Percentiles rank a stretch among this genome's conserved stretches.
These are phyloP conservation scores for Hirsutella minnesotensis DNA, from an alignment of 2,329 filamentous ascomycete species.

Conservation along the genomic window DNA sequence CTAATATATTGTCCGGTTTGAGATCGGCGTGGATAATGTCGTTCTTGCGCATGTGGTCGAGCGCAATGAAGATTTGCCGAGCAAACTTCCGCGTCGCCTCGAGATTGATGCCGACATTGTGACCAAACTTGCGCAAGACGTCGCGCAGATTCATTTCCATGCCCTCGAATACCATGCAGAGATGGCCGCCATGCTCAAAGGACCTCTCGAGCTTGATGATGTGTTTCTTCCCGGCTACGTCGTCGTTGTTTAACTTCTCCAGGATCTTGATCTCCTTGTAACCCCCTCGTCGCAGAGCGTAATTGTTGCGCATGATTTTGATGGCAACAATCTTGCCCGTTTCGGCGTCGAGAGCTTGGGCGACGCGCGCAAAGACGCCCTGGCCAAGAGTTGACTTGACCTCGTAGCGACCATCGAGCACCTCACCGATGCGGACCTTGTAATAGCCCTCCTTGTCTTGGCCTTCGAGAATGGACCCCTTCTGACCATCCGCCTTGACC, in stretches of 20 bases:
- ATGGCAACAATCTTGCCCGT: conserved; percentile 75
- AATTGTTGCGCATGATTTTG: conserved; percentile 97
- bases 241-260: conserved; percentile 72
- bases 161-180: conserved; percentile 96
- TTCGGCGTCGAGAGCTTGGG: conserved; percentile 68
- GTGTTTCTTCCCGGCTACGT: conserved; percentile 83
- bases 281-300: conserved; percentile 81
- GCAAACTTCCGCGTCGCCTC: conserved; percentile 80
- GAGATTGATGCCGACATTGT: conserved; percentile 85
- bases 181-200: conserved; percentile 89
- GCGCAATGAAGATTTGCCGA: conserved; percentile 83
- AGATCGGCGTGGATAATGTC: conserved; percentile 92
- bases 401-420: conserved; percentile 81
- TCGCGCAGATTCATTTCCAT: conserved; percentile 87
- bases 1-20: conserved; percentile 95
- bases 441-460: conserved; percentile 95
- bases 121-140: conserved; percentile 89
- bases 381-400: conserved; percentile 79
- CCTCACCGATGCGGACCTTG: conserved; percentile 82
- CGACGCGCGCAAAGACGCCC: conserved; percentile 96
- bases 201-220: conserved; percentile 76
- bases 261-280: conserved; percentile 91
- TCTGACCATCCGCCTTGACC: conserved; percentile 44
- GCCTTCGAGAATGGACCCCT: conserved; percentile 75
- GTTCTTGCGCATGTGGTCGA: conserved; percentile 81